A percentile compares a stretch with the other conserved stretches of the same genome.
Conservation (phyloP, 2,329 filamentous ascomycete species). For the Botrytis elliptica region DNA sequence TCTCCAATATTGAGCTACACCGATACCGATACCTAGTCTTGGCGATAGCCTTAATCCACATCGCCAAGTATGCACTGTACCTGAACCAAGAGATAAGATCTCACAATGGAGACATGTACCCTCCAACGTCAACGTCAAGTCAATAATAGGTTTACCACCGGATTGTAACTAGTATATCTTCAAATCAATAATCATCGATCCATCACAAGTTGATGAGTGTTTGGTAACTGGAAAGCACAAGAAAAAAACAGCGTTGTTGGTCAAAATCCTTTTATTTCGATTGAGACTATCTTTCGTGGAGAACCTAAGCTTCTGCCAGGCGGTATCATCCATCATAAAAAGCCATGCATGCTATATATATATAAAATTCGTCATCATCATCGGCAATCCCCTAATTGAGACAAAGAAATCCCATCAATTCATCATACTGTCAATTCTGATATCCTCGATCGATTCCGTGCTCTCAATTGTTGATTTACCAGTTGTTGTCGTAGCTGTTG, state of each 20-base stretch:
- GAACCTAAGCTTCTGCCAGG: background rate
- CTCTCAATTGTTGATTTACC: background rate
- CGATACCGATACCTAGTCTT: conserved; percentile 10
- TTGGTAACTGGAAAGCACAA: background rate
- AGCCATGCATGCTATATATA: background rate
- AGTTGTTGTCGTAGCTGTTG: conserved; percentile 27
- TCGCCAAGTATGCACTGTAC: background rate
- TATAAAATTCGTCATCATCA: conserved; percentile 11
- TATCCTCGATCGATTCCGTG: background rate
- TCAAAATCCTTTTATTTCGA: conserved; percentile 16
- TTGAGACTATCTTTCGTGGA: conserved; percentile 4
- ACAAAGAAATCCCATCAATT: background rate
- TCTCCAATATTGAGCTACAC: conserved; percentile 9
- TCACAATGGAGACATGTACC: background rate
- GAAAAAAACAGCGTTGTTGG: background rate
- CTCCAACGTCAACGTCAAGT: background rate
- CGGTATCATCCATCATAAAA: conserved; percentile 6
- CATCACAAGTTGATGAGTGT: background rate
- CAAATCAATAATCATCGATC: background rate
- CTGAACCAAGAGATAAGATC: background rate
- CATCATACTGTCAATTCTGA: background rate
- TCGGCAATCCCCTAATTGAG: background rate
- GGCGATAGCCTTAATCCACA: background rate
- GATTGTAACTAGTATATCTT: background rate
- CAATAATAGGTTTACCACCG: background rate